A percentile compares a stretch with the other conserved stretches of the same genome.
phyloP scores from a whole-genome alignment of 139 green algal species.

The Chlamydomonas eustigma region DNA sequence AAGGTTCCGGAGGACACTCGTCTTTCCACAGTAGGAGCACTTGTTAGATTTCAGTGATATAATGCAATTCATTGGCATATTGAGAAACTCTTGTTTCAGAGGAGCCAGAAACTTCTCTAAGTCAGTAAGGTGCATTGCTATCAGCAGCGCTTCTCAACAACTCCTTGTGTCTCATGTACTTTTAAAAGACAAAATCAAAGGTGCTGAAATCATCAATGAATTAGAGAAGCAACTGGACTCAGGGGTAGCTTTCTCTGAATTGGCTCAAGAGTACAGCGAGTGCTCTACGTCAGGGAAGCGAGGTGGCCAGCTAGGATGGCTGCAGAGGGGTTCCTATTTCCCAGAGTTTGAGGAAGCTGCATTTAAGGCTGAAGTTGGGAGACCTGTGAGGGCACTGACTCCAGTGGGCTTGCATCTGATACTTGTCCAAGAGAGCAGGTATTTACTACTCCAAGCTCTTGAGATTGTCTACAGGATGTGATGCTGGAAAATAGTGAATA shows the following conservation, averaged over 20 bases:
- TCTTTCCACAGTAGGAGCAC: too few species aligned
- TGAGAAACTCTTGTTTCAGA: too few species aligned
- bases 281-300: conserved; percentile 4
- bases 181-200: not conserved
- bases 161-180: not conserved
- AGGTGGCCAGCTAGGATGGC: conserved; percentile 18
- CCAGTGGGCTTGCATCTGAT: conserved; percentile 23
- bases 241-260: not conserved
- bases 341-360: conserved; percentile 30
- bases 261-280: not conserved
- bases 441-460: not conserved
- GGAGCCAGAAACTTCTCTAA: too few species aligned
- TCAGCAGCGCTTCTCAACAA: not conserved
- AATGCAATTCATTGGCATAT: too few species aligned
- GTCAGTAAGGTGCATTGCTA: conserved; percentile 10
- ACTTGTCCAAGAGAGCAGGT: conserved; percentile 19
- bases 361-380: conserved; percentile 13
- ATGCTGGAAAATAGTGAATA: too few species aligned
- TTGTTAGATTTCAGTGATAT: too few species aligned
- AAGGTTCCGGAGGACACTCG: too few species aligned
- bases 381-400: conserved; percentile 1
- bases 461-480: not conserved
- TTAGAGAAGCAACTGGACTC: not conserved
- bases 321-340: conserved; percentile 19
- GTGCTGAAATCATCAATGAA: not conserved